These are phyloP conservation scores for Phaeodactylum tricornutum DNA, from an alignment of 108 stramenopile genomes.

Conservation along the genomic window DNA sequence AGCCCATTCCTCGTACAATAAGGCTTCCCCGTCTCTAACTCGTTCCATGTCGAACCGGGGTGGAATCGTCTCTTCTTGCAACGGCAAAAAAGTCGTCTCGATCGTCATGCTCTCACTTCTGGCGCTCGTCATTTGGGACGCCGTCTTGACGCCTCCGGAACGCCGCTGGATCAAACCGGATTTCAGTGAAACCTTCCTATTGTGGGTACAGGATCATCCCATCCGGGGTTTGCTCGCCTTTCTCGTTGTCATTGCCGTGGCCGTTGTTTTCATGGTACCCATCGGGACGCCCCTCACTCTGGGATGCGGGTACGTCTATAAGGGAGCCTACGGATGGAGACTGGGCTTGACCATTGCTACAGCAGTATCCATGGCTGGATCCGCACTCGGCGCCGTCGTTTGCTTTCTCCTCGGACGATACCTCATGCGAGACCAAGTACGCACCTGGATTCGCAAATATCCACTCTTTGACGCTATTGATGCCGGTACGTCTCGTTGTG, in stretches of 20 bases:
- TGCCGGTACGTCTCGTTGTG: constrained; percentile 42
- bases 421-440: constrained; percentile 62
- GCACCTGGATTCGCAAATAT: constrained; percentile 67
- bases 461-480: constrained; percentile 84
- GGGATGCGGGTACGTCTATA: constrained; percentile 77
- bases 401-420: constrained; percentile 74
- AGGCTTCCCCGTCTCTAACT: neutral
- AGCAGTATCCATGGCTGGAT: constrained; percentile 47
- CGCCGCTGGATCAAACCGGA: constrained; percentile 36
- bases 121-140: constrained; percentile 27
- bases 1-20: neutral
- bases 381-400: constrained; percentile 45
- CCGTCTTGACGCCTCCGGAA: constrained; percentile 30
- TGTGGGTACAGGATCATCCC: constrained; percentile 43
- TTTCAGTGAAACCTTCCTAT: constrained; percentile 31
- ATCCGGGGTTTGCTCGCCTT: constrained; percentile 32
- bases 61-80: neutral
- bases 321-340: constrained; percentile 68
- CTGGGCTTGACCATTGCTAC: constrained; percentile 54
- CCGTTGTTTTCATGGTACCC: constrained; percentile 38
- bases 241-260: constrained; percentile 34
- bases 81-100: constrained; percentile 20
- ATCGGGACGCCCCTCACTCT: constrained; percentile 52
- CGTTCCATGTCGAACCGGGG: neutral
- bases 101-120: constrained; percentile 11